phyloP scores from a whole-genome alignment of 1,284 basidiomycete species.

The Sanguinoderma infundibulare region DNA sequence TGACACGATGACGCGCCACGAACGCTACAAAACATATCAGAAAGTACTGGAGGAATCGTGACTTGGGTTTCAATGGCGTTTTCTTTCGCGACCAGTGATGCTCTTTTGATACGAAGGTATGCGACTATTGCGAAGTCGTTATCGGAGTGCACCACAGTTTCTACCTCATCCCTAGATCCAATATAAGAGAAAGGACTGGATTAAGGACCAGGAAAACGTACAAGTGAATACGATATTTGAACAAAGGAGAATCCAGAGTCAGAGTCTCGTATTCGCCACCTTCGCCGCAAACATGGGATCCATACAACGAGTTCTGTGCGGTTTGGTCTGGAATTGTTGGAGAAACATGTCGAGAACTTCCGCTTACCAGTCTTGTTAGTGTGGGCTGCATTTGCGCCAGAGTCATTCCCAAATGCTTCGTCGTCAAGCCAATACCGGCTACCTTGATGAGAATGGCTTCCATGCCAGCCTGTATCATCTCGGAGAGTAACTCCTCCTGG shows the following conservation, averaged over 20 bases:
- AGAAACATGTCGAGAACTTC: neutral
- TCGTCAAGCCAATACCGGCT: slow-evolving; percentile 89
- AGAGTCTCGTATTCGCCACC: slow-evolving; percentile 98
- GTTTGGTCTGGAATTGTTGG: neutral
- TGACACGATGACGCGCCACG: neutral
- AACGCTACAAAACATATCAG: slow-evolving; percentile 42
- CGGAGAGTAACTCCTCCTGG: slow-evolving; percentile 81
- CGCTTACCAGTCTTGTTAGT: slow-evolving; percentile 72
- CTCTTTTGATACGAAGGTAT: slow-evolving; percentile 79
- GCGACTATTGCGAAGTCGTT: slow-evolving; percentile 86
- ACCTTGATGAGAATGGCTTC: slow-evolving; percentile 94
- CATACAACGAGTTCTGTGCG: slow-evolving; percentile 78
- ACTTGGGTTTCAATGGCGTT: slow-evolving; percentile 24
- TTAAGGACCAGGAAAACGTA: slow-evolving; percentile 40
- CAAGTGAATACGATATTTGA: slow-evolving; percentile 81
- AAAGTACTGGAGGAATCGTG: slow-evolving; percentile 56
- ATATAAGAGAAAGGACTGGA: neutral
- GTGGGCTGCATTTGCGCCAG: slow-evolving; percentile 79
- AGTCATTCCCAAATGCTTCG: slow-evolving; percentile 80
- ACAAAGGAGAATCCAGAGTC: slow-evolving; percentile 90
- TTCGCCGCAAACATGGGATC: slow-evolving; percentile 95
- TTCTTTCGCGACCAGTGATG: slow-evolving; percentile 61
- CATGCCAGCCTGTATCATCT: slow-evolving; percentile 87
- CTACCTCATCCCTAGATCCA: slow-evolving; percentile 58
- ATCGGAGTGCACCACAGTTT: slow-evolving; percentile 78